Conservation (phyloP, 179 eudicot genomes). For the Sideroxylon spinosum region DNA sequence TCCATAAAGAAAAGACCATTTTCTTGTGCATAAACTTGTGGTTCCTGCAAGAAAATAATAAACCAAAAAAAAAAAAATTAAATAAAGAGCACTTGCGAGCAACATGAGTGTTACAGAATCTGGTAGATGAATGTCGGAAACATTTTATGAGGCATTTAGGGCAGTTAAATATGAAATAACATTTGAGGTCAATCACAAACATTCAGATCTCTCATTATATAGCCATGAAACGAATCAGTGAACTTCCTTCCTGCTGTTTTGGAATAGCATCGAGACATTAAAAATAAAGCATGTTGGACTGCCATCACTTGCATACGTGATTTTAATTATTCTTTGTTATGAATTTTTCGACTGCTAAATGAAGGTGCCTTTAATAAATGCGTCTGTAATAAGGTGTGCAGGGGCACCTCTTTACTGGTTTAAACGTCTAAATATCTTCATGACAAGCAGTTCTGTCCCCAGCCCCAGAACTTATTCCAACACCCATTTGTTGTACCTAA, state of each 20-base stretch:
- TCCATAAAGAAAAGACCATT: slow-evolving; percentile 45
- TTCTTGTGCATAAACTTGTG: slow-evolving; percentile 36
- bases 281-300: background rate
- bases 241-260: background rate
- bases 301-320: background rate
- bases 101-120: background rate
- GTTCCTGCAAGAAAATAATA: slow-evolving; percentile 20
- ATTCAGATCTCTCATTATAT: background rate
- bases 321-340: background rate
- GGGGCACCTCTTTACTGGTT: no score
- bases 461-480: no score
- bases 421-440: no score
- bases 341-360: background rate
- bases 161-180: background rate
- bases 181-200: background rate
- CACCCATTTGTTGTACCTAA: no score
- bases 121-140: background rate
- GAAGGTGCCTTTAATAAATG: no score
- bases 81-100: background rate
- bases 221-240: background rate
- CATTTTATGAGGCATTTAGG: background rate
- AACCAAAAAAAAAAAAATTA: background rate
- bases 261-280: background rate
- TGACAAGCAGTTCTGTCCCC: no score
- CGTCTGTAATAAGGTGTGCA: no score